A percentile compares a stretch with the other conserved stretches of the same genome.
phyloP scores from a whole-genome alignment of 2,329 filamentous ascomycete species.

The Colletotrichum neosansevieriae region DNA sequence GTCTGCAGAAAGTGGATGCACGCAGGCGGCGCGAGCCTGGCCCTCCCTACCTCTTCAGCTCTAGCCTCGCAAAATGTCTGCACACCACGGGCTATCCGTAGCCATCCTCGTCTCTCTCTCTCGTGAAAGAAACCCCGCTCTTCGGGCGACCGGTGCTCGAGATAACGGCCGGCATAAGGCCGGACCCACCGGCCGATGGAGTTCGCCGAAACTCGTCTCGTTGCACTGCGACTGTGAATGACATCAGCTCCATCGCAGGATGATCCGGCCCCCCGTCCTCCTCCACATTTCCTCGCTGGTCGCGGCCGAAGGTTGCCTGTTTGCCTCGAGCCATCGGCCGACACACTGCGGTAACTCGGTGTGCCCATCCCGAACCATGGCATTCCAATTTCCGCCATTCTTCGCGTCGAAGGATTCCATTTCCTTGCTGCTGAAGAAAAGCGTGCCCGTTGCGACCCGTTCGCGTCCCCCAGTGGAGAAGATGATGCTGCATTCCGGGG shows the following conservation, averaged over 20 bases:
- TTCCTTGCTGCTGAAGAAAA: slow-evolving; percentile 13
- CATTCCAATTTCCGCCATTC: slow-evolving; percentile 33
- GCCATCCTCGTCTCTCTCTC: slow-evolving; percentile 3
- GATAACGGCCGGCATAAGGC: slow-evolving; percentile 37
- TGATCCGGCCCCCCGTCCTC: slow-evolving; percentile 25
- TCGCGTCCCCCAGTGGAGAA: slow-evolving; percentile 30
- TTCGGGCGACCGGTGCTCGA: slow-evolving; percentile 36
- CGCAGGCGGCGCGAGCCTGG: not conserved
- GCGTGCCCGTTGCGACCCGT: slow-evolving; percentile 26
- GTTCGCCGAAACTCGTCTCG: slow-evolving; percentile 34
- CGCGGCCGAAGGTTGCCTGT: slow-evolving; percentile 30
- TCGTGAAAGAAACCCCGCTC: slow-evolving; percentile 15
- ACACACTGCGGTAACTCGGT: slow-evolving; percentile 28
- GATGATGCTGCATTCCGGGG: slow-evolving; percentile 35
- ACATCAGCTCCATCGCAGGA: slow-evolving; percentile 33
- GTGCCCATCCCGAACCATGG: slow-evolving; percentile 20
- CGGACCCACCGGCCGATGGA: slow-evolving; percentile 36
- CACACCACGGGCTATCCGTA: slow-evolving; percentile 1
- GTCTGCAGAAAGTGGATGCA: not conserved
- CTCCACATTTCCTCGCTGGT: slow-evolving; percentile 33
- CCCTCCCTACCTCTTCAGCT: slow-evolving; percentile 1
- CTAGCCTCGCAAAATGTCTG: not conserved
- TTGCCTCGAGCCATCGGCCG: slow-evolving; percentile 22
- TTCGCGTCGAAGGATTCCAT: slow-evolving; percentile 26
- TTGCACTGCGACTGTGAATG: slow-evolving; percentile 30